These are phyloP conservation scores for Lecanicillium sp. DNA, from an alignment of 2,329 filamentous ascomycete species.

Conservation along the genomic window DNA sequence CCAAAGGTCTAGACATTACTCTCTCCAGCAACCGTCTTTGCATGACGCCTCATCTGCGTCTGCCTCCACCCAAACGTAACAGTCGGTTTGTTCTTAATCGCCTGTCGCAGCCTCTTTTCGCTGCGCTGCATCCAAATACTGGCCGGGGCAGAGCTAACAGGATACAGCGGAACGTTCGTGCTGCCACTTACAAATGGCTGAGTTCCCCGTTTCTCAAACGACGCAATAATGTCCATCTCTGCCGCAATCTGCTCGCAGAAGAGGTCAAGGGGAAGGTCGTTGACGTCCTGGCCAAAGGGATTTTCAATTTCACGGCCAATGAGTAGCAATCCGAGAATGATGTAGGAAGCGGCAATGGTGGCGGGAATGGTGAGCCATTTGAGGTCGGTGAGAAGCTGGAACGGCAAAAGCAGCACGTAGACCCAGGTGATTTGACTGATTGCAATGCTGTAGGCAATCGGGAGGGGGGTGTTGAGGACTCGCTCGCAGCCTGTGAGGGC, in stretches of 20 bases:
- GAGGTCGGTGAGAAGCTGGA: conserved; percentile 62
- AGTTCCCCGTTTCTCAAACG: conserved; percentile 28
- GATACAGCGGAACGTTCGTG: conserved; percentile 47
- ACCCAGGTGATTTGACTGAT: conserved; percentile 83
- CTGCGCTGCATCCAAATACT: conserved; percentile 30
- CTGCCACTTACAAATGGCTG: conserved; percentile 22
- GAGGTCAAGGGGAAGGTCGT: conserved; percentile 67
- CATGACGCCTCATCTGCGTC: conserved; percentile 4
- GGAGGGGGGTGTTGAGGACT: conserved; percentile 73
- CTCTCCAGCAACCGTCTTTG: conserved; percentile 1
- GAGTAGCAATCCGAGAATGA: conserved; percentile 66
- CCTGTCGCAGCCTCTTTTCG: conserved; percentile 28
- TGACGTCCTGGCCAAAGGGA: conserved; percentile 76
- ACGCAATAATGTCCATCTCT: conserved; percentile 68
- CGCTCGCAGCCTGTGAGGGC: conserved; percentile 65
- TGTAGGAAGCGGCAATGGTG: conserved; percentile 64
- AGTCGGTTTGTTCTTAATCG: conserved; percentile 31
- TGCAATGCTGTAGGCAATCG: conserved; percentile 74
- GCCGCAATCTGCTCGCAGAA: conserved; percentile 68
- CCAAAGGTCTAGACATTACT: conserved; percentile 4
- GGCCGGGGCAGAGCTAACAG: conserved; percentile 34
- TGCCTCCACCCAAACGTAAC: conserved; percentile 25
- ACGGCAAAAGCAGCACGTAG: conserved; percentile 72
- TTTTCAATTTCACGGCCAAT: conserved; percentile 82
- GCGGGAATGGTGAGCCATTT: conserved; percentile 72